phyloP scores from a whole-genome alignment of 1,284 basidiomycete genomes.

The Apiotrichum gracile region DNA sequence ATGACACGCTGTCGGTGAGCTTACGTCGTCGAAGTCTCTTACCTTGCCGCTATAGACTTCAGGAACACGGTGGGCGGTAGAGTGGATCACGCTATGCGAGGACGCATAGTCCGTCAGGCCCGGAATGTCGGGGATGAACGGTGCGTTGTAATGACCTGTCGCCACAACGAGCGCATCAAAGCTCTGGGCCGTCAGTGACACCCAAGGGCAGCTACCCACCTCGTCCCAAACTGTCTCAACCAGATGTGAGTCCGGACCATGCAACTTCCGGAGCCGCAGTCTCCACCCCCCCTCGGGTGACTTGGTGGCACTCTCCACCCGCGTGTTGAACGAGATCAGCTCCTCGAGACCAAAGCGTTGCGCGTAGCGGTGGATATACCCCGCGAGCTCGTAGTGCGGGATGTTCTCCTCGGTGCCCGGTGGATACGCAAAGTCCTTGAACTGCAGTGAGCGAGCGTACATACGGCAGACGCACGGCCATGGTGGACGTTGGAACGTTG shows the following conservation, averaged over 20 bases:
- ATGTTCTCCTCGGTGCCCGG: conserved; percentile 21
- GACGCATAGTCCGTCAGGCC: conserved; percentile 47
- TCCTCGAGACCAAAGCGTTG: conserved; percentile 47
- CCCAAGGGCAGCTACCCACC: conserved; percentile 28
- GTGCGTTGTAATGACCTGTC: conserved; percentile 49
- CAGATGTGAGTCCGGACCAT: conserved; percentile 21
- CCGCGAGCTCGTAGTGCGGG: conserved; percentile 19
- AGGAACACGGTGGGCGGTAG: conserved; percentile 51
- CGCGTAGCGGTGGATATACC: conserved; percentile 39
- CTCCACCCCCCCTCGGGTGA: no score
- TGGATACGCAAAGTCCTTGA: conserved; percentile 30
- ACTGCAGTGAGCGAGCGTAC: no score
- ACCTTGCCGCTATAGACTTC: conserved; percentile 47
- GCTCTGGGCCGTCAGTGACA: conserved; percentile 32
- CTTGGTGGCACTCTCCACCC: conserved; percentile 50
- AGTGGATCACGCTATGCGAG: conserved; percentile 44
- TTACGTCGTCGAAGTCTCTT: no score
- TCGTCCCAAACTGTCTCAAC: conserved; percentile 27
- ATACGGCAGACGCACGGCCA: conserved; percentile 9
- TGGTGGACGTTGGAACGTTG: conserved; percentile 48
- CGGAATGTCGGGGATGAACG: conserved; percentile 44
- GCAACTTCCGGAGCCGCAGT: conserved; percentile 14
- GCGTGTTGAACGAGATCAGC: conserved; percentile 50
- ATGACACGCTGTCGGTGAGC: no score
- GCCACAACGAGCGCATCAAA: conserved; percentile 53